Evolutionary conservation across 257 asterid species (phyloP).

Genomic region (Fraxinus cuspidata): DNA sequence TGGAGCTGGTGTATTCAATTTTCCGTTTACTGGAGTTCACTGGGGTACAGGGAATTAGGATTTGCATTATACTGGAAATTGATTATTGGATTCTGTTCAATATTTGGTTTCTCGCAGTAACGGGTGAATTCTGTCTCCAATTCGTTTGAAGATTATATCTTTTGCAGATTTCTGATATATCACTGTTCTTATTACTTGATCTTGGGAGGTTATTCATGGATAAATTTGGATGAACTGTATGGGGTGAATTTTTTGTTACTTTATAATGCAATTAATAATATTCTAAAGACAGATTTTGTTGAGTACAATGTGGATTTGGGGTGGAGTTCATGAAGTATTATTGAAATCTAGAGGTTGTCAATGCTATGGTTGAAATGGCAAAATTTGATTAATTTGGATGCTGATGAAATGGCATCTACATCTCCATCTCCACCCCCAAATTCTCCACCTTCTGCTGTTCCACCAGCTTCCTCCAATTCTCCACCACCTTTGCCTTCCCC

Average conservation of each 20-base stretch:
- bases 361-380: slow-evolving; percentile 29
- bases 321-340: slow-evolving; percentile 27
- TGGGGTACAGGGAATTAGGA: slow-evolving; percentile 20
- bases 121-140: slow-evolving; percentile 15
- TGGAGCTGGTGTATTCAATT: slow-evolving; percentile 16
- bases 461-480: slow-evolving; percentile 32
- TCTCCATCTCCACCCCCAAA: slow-evolving; percentile 15
- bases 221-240: slow-evolving; percentile 8
- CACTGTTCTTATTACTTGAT: not conserved
- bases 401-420: slow-evolving; percentile 34
- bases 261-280: not conserved
- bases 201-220: slow-evolving; percentile 4
- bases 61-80: slow-evolving; percentile 24
- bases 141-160: not conserved
- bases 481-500: slow-evolving; percentile 30
- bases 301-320: slow-evolving; percentile 12
- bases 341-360: slow-evolving; percentile 20
- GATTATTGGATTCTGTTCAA: slow-evolving; percentile 22
- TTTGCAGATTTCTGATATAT: slow-evolving; percentile 6
- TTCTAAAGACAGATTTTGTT: slow-evolving; percentile 7
- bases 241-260: not conserved
- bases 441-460: not conserved
- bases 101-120: slow-evolving; percentile 13
- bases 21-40: not conserved
- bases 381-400: slow-evolving; percentile 22